Conservation (phyloP, 176 grass and related monocot species). For the Juncus effusus region DNA sequence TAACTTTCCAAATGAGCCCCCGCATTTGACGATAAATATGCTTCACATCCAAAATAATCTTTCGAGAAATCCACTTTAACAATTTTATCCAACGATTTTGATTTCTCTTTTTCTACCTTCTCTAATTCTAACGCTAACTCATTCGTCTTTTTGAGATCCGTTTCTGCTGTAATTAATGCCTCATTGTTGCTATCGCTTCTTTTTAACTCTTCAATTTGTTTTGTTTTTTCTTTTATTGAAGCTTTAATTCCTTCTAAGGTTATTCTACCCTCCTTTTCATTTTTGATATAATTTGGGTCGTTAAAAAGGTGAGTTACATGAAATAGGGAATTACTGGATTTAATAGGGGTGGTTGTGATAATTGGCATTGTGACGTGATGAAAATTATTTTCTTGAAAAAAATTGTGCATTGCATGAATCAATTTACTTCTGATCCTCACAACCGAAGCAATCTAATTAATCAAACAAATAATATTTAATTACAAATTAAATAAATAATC, state of each 20-base stretch:
- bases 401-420: conserved; percentile 35
- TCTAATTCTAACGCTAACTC: conserved; percentile 37
- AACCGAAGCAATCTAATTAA: conserved; percentile 47
- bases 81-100: conserved; percentile 12
- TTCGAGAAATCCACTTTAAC: conserved; percentile 22
- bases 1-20: conserved; percentile 57
- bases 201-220: conserved; percentile 40
- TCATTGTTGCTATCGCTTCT: conserved; percentile 60
- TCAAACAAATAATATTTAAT: not conserved
- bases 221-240: conserved; percentile 43
- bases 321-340: conserved; percentile 30
- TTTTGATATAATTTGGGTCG: conserved; percentile 17
- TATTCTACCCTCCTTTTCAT: conserved; percentile 19
- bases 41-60: conserved; percentile 36
- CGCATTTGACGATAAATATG: conserved; percentile 30
- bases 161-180: conserved; percentile 34
- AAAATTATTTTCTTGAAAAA: conserved; percentile 57
- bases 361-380: conserved; percentile 56
- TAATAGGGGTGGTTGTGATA: conserved; percentile 34
- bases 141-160: conserved; percentile 35
- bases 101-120: conserved; percentile 17
- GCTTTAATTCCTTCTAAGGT: conserved; percentile 36
- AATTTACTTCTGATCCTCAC: conserved; percentile 44
- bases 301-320: conserved; percentile 29
- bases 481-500: not conserved